A percentile compares a stretch with the other conserved stretches of the same genome.
phyloP scores from a whole-genome alignment of 371 early-diverging fungal species.

The Rhizopus arrhizus region DNA sequence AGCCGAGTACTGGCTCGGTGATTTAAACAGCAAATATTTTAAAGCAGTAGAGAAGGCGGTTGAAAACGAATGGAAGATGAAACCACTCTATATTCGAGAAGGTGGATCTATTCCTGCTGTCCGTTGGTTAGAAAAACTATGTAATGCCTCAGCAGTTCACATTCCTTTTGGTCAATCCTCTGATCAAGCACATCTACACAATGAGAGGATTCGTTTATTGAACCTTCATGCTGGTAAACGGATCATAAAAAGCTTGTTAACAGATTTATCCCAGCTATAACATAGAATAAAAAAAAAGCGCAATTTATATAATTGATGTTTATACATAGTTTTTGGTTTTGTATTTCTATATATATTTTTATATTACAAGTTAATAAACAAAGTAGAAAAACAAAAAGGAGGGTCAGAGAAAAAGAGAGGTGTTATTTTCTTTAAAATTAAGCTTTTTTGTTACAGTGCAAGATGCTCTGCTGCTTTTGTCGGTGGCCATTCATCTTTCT shows the following conservation, averaged over 20 bases:
- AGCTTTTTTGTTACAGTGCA: not conserved
- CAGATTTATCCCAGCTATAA: conserved; percentile 14
- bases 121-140: conserved; percentile 76
- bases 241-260: conserved; percentile 56
- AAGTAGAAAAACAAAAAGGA: not conserved
- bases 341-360: not conserved
- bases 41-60: conserved; percentile 71
- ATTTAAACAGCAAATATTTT: conserved; percentile 68
- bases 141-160: conserved; percentile 73
- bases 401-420: not conserved
- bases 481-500: conserved; percentile 48
- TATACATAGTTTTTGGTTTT: not conserved
- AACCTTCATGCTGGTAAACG: conserved; percentile 72
- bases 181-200: conserved; percentile 81
- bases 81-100: conserved; percentile 72
- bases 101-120: conserved; percentile 87
- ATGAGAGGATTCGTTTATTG: conserved; percentile 74
- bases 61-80: conserved; percentile 65
- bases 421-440: not conserved
- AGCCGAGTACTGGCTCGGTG: conserved; percentile 83
- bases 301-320: not conserved
- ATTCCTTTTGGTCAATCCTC: conserved; percentile 84
- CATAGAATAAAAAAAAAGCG: not conserved
- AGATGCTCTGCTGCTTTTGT: conserved; percentile 8
- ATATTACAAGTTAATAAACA: not conserved